A percentile compares a stretch with the other conserved stretches of the same genome.
Evolutionary conservation across 495 filamentous ascomycete species (phyloP).

Genomic region (Apiosordaria backusii): DNA sequence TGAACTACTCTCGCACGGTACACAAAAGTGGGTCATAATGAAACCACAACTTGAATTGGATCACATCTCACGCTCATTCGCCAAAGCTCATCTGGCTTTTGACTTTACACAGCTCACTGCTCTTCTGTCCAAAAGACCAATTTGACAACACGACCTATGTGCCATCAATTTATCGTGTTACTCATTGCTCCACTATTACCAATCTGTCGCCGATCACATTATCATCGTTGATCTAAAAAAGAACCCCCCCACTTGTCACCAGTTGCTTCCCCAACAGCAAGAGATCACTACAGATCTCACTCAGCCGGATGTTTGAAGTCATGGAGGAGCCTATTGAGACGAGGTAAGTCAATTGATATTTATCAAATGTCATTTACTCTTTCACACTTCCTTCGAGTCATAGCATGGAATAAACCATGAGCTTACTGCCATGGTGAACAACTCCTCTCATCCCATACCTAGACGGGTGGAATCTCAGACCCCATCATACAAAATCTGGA

Average conservation of each 20-base stretch:
- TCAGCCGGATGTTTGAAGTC: neutral
- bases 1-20: neutral
- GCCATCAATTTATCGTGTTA: neutral
- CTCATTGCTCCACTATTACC: neutral
- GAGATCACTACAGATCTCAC: neutral
- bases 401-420: neutral
- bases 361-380: neutral
- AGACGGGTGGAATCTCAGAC: neutral
- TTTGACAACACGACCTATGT: neutral
- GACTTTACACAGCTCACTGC: conserved; percentile 8
- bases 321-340: neutral
- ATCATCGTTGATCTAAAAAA: neutral
- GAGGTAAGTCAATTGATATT: neutral
- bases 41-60: neutral
- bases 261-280: neutral
- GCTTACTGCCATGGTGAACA: neutral
- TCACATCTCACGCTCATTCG: conserved; percentile 10
- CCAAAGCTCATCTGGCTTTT: conserved; percentile 18
- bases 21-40: neutral
- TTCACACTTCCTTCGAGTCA: neutral
- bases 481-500: neutral
- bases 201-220: neutral
- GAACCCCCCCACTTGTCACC: neutral
- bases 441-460: neutral
- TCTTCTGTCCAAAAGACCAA: neutral